phyloP scores from a whole-genome alignment of 768 basidiomycete genomes.

The button mushroom (Agaricus bisporus) region DNA sequence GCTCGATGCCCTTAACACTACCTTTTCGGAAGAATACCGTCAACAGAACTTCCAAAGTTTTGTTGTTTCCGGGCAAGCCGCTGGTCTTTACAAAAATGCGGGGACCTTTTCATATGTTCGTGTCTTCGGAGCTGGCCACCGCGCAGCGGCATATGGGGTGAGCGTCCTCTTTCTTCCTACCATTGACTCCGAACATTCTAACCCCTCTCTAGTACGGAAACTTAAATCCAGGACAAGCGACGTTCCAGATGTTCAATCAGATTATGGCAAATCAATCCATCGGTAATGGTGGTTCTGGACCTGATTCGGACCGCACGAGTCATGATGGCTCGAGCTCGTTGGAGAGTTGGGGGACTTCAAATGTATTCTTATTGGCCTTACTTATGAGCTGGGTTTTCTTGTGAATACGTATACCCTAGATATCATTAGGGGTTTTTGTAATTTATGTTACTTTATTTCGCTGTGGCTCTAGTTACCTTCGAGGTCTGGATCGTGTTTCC shows the following conservation, averaged over 20 bases:
- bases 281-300: not conserved
- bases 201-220: slow-evolving; percentile 22
- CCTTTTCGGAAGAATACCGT: slow-evolving; percentile 35
- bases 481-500: not conserved
- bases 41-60: slow-evolving; percentile 39
- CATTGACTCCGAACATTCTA: not conserved
- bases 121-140: slow-evolving; percentile 41
- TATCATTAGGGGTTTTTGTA: not conserved
- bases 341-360: not conserved
- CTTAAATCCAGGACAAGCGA: slow-evolving; percentile 34
- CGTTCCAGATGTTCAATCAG: slow-evolving; percentile 37
- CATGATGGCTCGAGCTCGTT: not conserved
- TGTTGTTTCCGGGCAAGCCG: slow-evolving; percentile 40
- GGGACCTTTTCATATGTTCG: slow-evolving; percentile 53
- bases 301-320: not conserved
- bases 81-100: slow-evolving; percentile 55
- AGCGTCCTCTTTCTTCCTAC: not conserved
- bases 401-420: not conserved
- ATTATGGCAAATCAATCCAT: slow-evolving; percentile 15
- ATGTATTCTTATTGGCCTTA: not conserved
- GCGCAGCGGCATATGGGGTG: slow-evolving; percentile 42
- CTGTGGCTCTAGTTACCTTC: not conserved
- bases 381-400: not conserved
- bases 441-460: not conserved
- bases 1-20: slow-evolving; percentile 35